Evolutionary conservation across 2,329 filamentous ascomycete species (phyloP), one percentile per base, ranked within the genome.

Genomic region (Drechslera avenae): DNA sequence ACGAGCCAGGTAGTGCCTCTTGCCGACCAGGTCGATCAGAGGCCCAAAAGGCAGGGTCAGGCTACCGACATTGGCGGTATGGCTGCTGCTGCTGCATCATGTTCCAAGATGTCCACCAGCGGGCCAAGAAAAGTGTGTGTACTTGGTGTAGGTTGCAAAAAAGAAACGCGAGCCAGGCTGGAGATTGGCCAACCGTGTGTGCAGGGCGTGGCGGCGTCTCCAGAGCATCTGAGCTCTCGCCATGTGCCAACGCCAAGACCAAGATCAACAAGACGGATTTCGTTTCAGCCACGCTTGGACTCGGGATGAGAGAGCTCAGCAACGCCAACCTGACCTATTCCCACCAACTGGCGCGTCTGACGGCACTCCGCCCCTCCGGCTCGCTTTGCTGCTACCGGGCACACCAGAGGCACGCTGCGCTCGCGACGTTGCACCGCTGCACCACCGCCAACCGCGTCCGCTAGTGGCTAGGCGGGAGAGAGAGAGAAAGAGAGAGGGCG

Each of bases 211-310:
- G 42, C 48, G 48, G 21, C 31, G 17, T 46, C 18, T 17, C 18
- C 23, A 32, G 36, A 45, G 30, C 34, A 50, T 39, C 35, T 50
- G 44, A 33, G 52, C 21, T 45, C 26, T 37, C 46, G n/a, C 18
- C 26, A 35, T 37, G 36, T 50, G 50, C 41, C 46, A 41, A 44
- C 23, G 62, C 60, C 60, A 64, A 63, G 60, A 45, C 46, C 8
- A 34, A 44, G 62, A 64, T 63, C 60, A 58, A 49, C 59, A 54
- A 46, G 39, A 46, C 55, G 40, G 55, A 40, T 30, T 47, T 54
- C 14, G 66, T 68, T 69, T 67, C 66, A 67, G 64, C 59, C 58
- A 62, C 45, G 57, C 60, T 60, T 67, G 54, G 57, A 43, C 30
- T 23, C 39, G 34, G 39, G 28, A 32, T 18, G 19, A n/a, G 55